These are phyloP conservation scores for Ogataea dorogensis DNA, from an alignment of 805 yeast genomes.

Conservation along the genomic window DNA sequence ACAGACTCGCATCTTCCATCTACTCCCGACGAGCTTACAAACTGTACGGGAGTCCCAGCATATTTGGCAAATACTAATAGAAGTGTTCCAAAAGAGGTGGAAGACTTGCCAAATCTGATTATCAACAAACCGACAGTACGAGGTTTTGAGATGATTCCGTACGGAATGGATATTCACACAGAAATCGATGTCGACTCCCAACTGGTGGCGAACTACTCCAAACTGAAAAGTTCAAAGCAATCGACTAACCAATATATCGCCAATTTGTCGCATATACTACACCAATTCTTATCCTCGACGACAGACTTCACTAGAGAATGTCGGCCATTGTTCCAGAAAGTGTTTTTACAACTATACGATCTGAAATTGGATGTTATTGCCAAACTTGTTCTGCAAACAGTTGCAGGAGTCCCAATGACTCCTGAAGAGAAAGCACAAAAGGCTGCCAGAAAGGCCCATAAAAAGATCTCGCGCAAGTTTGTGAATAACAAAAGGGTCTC, in stretches of 20 bases:
- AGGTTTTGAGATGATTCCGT: slow-evolving; percentile 6
- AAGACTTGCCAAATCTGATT: slow-evolving; percentile 8
- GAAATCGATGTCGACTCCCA: slow-evolving; percentile 1
- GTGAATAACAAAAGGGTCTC: slow-evolving; percentile 1
- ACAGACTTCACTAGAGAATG: slow-evolving; percentile 5
- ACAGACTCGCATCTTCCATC: slow-evolving; percentile 12
- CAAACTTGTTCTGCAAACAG: slow-evolving; percentile 12
- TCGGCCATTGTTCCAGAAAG: slow-evolving; percentile 11
- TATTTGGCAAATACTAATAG: slow-evolving; percentile 12
- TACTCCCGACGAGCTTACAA: slow-evolving; percentile 22
- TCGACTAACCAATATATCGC: slow-evolving; percentile 8
- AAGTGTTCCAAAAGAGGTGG: slow-evolving; percentile 11
- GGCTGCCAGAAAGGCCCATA: slow-evolving; percentile 8
- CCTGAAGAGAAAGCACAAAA: slow-evolving; percentile 1
- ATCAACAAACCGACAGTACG: neutral
- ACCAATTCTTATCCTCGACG: slow-evolving; percentile 4
- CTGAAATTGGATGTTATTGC: slow-evolving; percentile 12
- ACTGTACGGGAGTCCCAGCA: slow-evolving; percentile 19
- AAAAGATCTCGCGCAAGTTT: slow-evolving; percentile 8
- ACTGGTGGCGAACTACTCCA: slow-evolving; percentile 2
- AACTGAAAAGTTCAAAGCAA: slow-evolving; percentile 1
- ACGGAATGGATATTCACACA: slow-evolving; percentile 1
- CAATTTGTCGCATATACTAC: slow-evolving; percentile 3
- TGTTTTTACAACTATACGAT: slow-evolving; percentile 21
- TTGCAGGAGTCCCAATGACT: slow-evolving; percentile 7